phyloP scores from a whole-genome alignment of 2,329 filamentous ascomycete genomes.

The Penicillium italicum region DNA sequence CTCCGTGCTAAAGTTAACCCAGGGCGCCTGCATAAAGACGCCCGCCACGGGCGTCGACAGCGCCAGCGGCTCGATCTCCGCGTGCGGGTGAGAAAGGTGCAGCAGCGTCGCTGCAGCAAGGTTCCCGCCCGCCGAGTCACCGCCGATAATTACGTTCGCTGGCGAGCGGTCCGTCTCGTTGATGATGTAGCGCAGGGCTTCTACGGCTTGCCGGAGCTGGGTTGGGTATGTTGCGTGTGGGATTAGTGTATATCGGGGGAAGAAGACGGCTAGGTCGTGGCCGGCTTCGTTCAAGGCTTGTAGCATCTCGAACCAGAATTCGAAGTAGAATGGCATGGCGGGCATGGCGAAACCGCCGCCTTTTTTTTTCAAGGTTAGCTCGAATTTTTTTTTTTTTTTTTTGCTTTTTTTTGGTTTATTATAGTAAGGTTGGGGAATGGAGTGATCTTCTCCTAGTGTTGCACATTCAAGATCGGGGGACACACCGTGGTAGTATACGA shows the following conservation, averaged over 20 bases:
- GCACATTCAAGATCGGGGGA: neutral
- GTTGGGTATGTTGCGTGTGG: slow-evolving; percentile 38
- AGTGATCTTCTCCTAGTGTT: slow-evolving; percentile 1
- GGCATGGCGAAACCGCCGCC: slow-evolving; percentile 54
- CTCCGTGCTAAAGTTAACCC: slow-evolving; percentile 49
- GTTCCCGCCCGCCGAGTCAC: slow-evolving; percentile 43
- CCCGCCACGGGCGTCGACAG: slow-evolving; percentile 41
- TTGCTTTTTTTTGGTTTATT: too few relatives aligned
- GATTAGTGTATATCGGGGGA: slow-evolving; percentile 55
- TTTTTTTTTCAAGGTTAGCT: slow-evolving; percentile 22
- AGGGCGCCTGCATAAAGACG: slow-evolving; percentile 54
- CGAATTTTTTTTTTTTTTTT: too few relatives aligned
- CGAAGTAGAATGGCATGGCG: slow-evolving; percentile 41
- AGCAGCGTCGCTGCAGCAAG: slow-evolving; percentile 33
- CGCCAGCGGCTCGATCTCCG: slow-evolving; percentile 44
- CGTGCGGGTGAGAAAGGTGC: slow-evolving; percentile 52
- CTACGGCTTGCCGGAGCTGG: slow-evolving; percentile 39
- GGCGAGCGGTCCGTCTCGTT: slow-evolving; percentile 30
- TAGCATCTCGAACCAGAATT: slow-evolving; percentile 45
- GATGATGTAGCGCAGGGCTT: slow-evolving; percentile 39
- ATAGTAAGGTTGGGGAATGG: too few relatives aligned
- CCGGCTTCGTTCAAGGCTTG: slow-evolving; percentile 39
- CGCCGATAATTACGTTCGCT: slow-evolving; percentile 35
- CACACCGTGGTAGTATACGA: slow-evolving; percentile 40
- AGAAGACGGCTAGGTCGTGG: slow-evolving; percentile 47